phyloP scores from a whole-genome alignment of 768 basidiomycete species.

The Kondoa subrosea region DNA sequence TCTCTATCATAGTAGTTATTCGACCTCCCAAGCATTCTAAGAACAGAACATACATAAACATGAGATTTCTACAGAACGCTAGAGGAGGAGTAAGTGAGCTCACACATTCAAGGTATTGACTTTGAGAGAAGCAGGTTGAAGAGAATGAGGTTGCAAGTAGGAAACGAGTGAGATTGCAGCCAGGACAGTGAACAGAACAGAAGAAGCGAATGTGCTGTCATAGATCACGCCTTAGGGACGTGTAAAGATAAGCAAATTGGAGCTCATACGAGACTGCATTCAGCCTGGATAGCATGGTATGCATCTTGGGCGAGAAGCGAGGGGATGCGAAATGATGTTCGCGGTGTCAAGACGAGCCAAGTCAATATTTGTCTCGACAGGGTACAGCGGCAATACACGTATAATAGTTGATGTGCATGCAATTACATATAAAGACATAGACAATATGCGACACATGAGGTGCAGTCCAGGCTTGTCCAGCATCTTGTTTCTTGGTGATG shows the following conservation, averaged over 20 bases:
- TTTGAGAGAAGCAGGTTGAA: slow-evolving; percentile 41
- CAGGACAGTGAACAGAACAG: slow-evolving; percentile 38
- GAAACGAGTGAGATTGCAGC: slow-evolving; percentile 21
- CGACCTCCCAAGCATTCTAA: slow-evolving; percentile 17
- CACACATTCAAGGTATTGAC: slow-evolving; percentile 62
- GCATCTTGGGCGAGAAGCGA: not conserved
- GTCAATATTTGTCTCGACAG: no score
- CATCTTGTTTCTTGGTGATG: no score
- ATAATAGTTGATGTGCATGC: no score
- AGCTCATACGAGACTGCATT: slow-evolving; percentile 5
- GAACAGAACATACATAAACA: slow-evolving; percentile 2
- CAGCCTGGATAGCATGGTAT: not conserved
- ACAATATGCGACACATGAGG: no score
- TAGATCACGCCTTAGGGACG: slow-evolving; percentile 11
- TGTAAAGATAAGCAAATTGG: not conserved
- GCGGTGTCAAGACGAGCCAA: no score
- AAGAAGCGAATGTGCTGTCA: slow-evolving; percentile 55
- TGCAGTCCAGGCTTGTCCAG: no score
- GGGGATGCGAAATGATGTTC: not conserved
- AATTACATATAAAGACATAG: no score
- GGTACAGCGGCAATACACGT: no score
- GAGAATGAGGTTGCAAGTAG: slow-evolving; percentile 30
- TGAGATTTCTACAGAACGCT: not conserved
- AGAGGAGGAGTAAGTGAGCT: not conserved
- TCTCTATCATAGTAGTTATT: slow-evolving; percentile 27